Conservation (phyloP, 257 asterid genomes). For the Capsicum pubescens region DNA sequence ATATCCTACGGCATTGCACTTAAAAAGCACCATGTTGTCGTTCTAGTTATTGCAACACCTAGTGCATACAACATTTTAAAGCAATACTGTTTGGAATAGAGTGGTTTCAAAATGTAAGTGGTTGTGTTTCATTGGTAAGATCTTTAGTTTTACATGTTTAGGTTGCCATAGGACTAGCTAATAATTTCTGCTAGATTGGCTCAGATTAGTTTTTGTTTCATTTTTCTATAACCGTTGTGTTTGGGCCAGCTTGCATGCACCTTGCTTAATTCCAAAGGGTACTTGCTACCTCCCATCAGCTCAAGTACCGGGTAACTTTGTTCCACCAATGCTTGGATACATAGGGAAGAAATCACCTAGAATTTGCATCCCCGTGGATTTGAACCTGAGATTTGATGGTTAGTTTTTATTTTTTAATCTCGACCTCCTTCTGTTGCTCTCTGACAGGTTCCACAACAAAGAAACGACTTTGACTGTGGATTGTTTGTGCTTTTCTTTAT, state of each 20-base stretch:
- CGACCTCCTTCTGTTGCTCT: conserved; percentile 6
- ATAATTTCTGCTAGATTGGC: background rate
- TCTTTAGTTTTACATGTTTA: background rate
- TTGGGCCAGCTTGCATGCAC: background rate
- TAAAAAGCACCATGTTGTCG: background rate
- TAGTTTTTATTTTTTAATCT: conserved; percentile 6
- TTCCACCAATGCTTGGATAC: background rate
- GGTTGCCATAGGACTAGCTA: background rate
- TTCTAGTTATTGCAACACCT: background rate
- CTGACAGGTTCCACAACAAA: conserved; percentile 90
- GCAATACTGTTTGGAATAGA: background rate
- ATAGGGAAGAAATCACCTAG: background rate
- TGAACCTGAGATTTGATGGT: background rate
- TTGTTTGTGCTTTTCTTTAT: conserved; percentile 85
- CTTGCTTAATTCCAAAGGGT: background rate
- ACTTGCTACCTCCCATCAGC: background rate
- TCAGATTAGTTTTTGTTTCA: background rate
- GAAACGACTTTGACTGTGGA: conserved; percentile 88
- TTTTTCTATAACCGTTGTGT: background rate
- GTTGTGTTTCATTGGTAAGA: background rate
- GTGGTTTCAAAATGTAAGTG: conserved; percentile 16
- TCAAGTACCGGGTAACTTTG: background rate
- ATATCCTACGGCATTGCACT: background rate
- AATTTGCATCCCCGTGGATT: background rate
- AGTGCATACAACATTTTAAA: background rate